Base-by-base conservation (phyloP, 176 grass and related monocot genomes). In the Guadua angustifolia region DNA sequence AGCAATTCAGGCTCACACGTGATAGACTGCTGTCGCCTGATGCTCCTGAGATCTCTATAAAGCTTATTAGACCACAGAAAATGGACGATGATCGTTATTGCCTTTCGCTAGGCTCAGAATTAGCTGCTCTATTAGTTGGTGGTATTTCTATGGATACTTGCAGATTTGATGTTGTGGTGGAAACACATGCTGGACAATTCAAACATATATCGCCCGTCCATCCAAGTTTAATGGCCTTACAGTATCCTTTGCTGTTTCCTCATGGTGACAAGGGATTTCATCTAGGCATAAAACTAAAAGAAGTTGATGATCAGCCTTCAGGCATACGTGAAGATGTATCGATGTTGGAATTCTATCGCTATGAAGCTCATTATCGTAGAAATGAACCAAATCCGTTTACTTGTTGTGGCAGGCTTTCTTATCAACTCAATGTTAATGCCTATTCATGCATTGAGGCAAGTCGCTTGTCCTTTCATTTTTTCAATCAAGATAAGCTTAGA, bases 81-180 rank as follows among this genome's bases (percentile, higher is more conserved):
- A 0, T 1, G 0, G 14, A 3, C 0, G 4, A 22, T 0, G 2
- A 8, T 9, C 21, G 19, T 1, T 58, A 21, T 9, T 0, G 2
- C 2, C 21, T 58, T 0, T 19, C 21, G 9, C 0, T 1, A 0
- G 1, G 6, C 2, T 22, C 7, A 0, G 7, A 58, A 3, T 1
- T 58, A 0, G 55, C 55, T 22, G 2, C 19, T 7, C 9, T 58
- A 6, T 0, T 58, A 0, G 7, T 58, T 1, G 19, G 7, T 0
- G 19, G 3, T 7, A 3, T 9, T 21, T 22, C 6, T 19, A 0
- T 3, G 1, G 19, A 58, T 8, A 21, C 2, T 0, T 22, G 0
- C 0, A 15, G 0, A 15, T 58, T 58, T 19, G 55, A 22, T 58
- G 1, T 22, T 9, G 2, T 58, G 0, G 55, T 58, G 1, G 7